Conservation (phyloP, 805 yeast species). For the Yarrowia sp. region DNA sequence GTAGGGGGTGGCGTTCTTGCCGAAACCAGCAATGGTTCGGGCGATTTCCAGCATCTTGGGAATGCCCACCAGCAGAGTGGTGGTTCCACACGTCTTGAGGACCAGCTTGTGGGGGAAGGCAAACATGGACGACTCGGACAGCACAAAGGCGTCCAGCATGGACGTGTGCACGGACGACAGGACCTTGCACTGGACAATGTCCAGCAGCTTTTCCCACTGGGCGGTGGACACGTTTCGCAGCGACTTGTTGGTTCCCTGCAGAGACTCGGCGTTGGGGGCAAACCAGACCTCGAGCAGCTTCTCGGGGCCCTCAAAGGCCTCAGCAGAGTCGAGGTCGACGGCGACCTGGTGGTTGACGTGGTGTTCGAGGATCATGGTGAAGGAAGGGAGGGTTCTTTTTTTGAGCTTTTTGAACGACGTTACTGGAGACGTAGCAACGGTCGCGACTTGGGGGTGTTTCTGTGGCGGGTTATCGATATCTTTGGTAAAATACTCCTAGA, state of each 20-base stretch:
- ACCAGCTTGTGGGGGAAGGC: constrained; percentile 83
- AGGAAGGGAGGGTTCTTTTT: not conserved
- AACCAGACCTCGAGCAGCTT: constrained; percentile 90
- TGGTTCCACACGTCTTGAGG: constrained; percentile 94
- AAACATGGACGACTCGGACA: constrained; percentile 86
- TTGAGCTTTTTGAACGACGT: not conserved
- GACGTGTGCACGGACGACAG: constrained; percentile 70
- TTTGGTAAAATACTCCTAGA: constrained; percentile 10
- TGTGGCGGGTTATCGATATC: not conserved
- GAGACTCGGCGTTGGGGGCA: constrained; percentile 48
- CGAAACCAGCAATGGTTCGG: constrained; percentile 45
- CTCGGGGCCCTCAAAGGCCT: constrained; percentile 97
- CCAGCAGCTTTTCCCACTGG: constrained; percentile 71
- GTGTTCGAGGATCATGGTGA: constrained; percentile 21
- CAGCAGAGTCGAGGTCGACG: constrained; percentile 76
- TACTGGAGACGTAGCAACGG: not conserved
- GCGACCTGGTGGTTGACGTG: constrained; percentile 76
- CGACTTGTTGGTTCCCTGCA: constrained; percentile 45
- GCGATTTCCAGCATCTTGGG: constrained; percentile 59
- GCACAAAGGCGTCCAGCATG: constrained; percentile 74
- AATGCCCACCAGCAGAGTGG: constrained; percentile 80
- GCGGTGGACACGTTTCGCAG: constrained; percentile 59
- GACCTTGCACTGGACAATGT: constrained; percentile 83
- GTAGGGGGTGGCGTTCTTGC: constrained; percentile 45
- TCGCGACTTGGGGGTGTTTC: not conserved